These are phyloP conservation scores for Quercus bicolor DNA, from an alignment of 306 rosid species.

Conservation along the genomic window DNA sequence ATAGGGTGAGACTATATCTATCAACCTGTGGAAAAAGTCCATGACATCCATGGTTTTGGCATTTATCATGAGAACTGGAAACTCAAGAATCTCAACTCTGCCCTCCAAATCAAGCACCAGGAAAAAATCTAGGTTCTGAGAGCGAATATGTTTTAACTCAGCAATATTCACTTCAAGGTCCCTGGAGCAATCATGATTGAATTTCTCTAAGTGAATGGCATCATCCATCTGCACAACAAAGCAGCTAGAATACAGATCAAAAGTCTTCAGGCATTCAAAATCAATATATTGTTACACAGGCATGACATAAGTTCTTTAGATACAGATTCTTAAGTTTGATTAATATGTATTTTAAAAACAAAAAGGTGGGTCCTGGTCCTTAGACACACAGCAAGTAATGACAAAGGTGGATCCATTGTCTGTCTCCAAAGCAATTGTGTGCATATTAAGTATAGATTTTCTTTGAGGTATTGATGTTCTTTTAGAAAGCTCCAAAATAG, in stretches of 20 bases:
- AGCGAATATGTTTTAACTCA: constrained; percentile 30
- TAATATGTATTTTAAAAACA: background rate
- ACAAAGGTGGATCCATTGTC: background rate
- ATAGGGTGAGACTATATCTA: background rate
- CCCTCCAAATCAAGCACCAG: constrained; percentile 99
- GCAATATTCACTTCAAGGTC: constrained; percentile 59
- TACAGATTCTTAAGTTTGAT: background rate
- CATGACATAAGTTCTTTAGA: background rate
- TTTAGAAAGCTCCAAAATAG: background rate
- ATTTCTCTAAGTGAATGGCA: constrained; percentile 63
- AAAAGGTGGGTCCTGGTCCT: background rate
- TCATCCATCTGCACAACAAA: constrained; percentile 71
- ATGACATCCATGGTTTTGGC: constrained; percentile 68
- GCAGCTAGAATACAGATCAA: constrained; percentile 2
- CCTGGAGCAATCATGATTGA: constrained; percentile 72
- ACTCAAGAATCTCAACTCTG: constrained; percentile 91
- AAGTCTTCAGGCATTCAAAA: constrained; percentile 10
- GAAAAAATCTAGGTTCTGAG: constrained; percentile 72
- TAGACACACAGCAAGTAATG: background rate
- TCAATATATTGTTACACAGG: constrained; percentile 9
- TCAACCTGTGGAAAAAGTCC: constrained; percentile 88
- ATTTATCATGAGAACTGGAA: constrained; percentile 72
- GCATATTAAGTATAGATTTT: background rate
- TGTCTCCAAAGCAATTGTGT: background rate
- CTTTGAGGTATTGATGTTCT: background rate